Base-by-base conservation (phyloP, 257 asterid genomes). In the Scutellaria galericulata region DNA sequence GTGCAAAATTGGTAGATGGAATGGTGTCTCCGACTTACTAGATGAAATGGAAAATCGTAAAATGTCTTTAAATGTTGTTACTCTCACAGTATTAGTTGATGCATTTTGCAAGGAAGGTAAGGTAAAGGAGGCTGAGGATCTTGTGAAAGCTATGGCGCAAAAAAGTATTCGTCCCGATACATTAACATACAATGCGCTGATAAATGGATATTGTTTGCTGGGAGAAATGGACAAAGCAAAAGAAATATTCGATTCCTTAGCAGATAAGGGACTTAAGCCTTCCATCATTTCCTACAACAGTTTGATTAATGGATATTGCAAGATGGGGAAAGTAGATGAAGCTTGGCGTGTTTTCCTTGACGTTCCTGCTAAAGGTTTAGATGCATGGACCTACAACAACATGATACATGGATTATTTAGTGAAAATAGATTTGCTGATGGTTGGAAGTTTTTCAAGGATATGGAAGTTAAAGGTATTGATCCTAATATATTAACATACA, bases 301-400 rank as follows among this genome's bases (percentile, higher is more conserved):
- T 12, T 57, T 55, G 20, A 55, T 55, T 55, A 55, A 55, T 55
- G 62, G 62, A 10, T 55, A 22, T 24, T 55, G 62, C 41, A 55
- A 55, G 62, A 18, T 20, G 40, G 41, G 62, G 2, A 0, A 10
- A 24, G 11, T 55, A 2, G 71, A 65, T n/a, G 58, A 65, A 65
- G 71, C 58, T 45, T 68, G 62, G 63, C 48, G 5, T 68, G 63
- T 48, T 68, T 68, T 70, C 9, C 35, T 18, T 5, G 75, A 70
- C 14, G 35, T 70, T 22, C 56, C 75, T 15, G 7, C 6, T 9
- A 55, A 18, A 45, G 75, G 75, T 12, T 56, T 70, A 57, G 56
- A 24, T 24, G 27, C 27, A 24, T 24, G 27, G 27, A 24, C 27
- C 27, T 24, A 24, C 27, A 24, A 1, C 27, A 24, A 24, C 27